These are phyloP conservation scores for Glycine latifolia DNA, from an alignment of 306 rosid genomes.

Conservation along the genomic window DNA sequence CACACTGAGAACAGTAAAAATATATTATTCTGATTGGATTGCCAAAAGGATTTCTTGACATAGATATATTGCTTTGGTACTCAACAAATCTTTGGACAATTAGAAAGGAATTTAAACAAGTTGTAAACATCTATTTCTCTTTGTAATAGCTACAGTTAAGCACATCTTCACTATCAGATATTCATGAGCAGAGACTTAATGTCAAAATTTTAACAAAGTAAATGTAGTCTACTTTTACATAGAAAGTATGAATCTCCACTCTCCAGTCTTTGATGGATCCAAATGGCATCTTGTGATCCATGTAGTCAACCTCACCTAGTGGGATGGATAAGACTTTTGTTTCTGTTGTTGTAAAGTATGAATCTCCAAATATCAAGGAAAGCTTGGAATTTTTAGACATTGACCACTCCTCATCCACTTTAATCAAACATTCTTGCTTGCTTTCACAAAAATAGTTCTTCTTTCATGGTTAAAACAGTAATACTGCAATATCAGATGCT, in stretches of 20 bases:
- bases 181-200: background rate
- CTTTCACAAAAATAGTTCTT: background rate
- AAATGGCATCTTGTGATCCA: background rate
- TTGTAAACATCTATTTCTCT: background rate
- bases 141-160: background rate
- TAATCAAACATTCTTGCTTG: background rate
- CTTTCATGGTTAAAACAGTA: background rate
- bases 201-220: background rate
- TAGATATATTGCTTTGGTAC: constrained; percentile 26
- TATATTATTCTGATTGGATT: constrained; percentile 5
- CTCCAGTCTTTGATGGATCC: background rate
- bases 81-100: background rate
- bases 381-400: background rate
- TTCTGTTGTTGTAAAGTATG: background rate
- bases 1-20: background rate
- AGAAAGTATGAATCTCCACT: background rate
- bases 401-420: background rate
- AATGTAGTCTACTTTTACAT: background rate
- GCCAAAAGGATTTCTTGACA: background rate
- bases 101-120: background rate
- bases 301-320: background rate
- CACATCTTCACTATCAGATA: background rate
- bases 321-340: no score
- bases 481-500: background rate
- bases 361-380: background rate